These are phyloP conservation scores for Pyrus bretschneideri DNA, from an alignment of 306 rosid genomes.

Conservation along the genomic window DNA sequence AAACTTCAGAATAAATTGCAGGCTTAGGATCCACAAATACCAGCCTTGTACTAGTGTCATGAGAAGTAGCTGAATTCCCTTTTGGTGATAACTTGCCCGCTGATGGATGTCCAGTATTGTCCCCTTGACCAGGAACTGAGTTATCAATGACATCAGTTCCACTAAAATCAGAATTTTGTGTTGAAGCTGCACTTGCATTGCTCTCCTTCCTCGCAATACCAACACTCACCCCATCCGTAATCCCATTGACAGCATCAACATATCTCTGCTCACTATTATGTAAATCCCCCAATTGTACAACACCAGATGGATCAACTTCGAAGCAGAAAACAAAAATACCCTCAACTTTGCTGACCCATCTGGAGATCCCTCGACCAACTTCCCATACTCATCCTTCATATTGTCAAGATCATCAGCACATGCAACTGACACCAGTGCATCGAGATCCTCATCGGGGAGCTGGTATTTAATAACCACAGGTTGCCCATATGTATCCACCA, in stretches of 20 bases:
- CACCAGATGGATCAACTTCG: slow-evolving; percentile 48
- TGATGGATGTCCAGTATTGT: slow-evolving; percentile 28
- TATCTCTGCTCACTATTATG: slow-evolving; percentile 61
- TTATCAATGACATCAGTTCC: slow-evolving; percentile 47
- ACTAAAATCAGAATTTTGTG: slow-evolving; percentile 76
- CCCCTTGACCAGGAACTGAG: slow-evolving; percentile 40
- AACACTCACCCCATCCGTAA: slow-evolving; percentile 33
- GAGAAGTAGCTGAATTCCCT: slow-evolving; percentile 33
- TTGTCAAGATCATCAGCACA: slow-evolving; percentile 83
- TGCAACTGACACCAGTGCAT: slow-evolving; percentile 75
- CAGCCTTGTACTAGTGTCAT: slow-evolving; percentile 33
- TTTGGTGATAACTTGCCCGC: slow-evolving; percentile 29
- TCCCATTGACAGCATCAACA: slow-evolving; percentile 79
- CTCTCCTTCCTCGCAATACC: slow-evolving; percentile 58
- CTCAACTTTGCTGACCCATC: slow-evolving; percentile 78
- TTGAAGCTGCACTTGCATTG: slow-evolving; percentile 59
- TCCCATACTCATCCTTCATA: slow-evolving; percentile 90
- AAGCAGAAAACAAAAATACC: slow-evolving; percentile 64
- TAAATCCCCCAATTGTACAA: slow-evolving; percentile 35
- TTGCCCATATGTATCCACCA: slow-evolving; percentile 64
- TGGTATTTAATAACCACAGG: slow-evolving; percentile 77
- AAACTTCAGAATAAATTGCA: slow-evolving; percentile 30
- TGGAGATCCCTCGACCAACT: slow-evolving; percentile 55
- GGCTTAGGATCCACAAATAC: slow-evolving; percentile 31
- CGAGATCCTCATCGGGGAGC: slow-evolving; percentile 90